Evolutionary conservation across 2,329 filamentous ascomycete genomes (phyloP).

Genomic region (Arthrobotrys sphaeroides): DNA sequence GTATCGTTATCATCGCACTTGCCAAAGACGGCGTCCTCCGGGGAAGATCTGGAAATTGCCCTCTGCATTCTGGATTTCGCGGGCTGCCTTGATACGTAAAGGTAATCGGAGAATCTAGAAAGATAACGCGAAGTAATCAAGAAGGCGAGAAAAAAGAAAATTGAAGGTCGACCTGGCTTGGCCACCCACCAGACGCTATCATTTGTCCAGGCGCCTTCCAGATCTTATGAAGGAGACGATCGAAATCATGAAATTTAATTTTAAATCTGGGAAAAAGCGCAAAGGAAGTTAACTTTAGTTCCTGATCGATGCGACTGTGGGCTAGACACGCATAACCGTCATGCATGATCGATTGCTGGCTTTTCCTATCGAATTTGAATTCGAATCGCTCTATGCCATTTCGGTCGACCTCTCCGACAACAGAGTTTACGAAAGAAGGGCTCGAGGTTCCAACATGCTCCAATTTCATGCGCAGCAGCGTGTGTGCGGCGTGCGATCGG

Average conservation of each 20-base stretch:
- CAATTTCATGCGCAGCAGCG: neutral
- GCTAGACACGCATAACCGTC: constrained; percentile 6
- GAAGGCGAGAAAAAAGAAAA: too few relatives aligned
- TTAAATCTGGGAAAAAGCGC: neutral
- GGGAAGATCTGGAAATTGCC: neutral
- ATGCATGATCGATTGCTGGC: constrained; percentile 1
- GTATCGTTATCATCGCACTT: neutral
- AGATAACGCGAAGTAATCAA: too few relatives aligned
- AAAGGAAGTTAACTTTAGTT: neutral
- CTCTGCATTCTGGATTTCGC: neutral
- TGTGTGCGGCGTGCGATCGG: neutral
- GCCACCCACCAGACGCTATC: too few relatives aligned
- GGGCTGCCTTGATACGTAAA: neutral
- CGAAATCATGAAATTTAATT: neutral
- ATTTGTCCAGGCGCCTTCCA: neutral
- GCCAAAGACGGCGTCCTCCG: neutral
- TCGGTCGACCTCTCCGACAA: constrained; percentile 1
- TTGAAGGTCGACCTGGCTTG: too few relatives aligned
- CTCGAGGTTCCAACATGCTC: neutral
- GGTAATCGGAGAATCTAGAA: neutral
- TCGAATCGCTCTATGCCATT: neutral
- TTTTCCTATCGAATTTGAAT: neutral
- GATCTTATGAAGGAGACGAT: neutral
- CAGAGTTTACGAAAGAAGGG: too few relatives aligned
- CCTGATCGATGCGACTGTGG: neutral